Evolutionary conservation across 2,329 filamentous ascomycete species (phyloP), one percentile per base, ranked within the genome.

Genomic region (Trichoderma sp.): DNA sequence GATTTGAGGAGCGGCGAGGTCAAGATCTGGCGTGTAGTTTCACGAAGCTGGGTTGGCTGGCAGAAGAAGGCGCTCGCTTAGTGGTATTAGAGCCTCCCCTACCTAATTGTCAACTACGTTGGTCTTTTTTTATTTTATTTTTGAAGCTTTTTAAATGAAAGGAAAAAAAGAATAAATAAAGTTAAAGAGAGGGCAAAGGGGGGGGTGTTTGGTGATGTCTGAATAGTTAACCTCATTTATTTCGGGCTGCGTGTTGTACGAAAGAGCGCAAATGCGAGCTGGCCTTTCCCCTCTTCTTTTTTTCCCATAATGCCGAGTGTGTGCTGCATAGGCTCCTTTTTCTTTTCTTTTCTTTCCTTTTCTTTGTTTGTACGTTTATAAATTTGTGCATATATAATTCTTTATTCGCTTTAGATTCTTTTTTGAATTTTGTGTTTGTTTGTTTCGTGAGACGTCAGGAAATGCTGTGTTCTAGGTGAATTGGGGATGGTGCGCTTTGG

Each of bases 11-110:
- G 91, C 79, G 96, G 96, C 21, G 96, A 99, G 82, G 94, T 97
- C 74, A 95, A 96, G 83, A 93, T 99, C 70, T 99, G 96, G 96
- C 88, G 96, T 68, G 91, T 97, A 56, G 97, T 98, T 88, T 92
- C 93, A 49, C 87, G 93, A 75, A 90, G 87, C 77, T 99, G 94
- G 94, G 90, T 98, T 64, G 94, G 94, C 28, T 98, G 95, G 96
- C 90, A 90, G 76, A 83, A 83, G 73, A 81, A 83, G 46, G 46
- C 21, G 79, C 84, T 60, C 56, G 58, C 64, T 37, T 66, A 66
- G 64, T 66, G 54, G 64, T 66, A 59, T 21, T 51, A 58, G 64
- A 59, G 54, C 64, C 30, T 43, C 39, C 39, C 32, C 32, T 34
- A 34, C 32, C 14, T 32, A 43, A 39, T 18, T 32, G 64, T 21